Evolutionary conservation across 1,139 yeast species (phyloP).

Genomic region (Blastobotrys apis): DNA sequence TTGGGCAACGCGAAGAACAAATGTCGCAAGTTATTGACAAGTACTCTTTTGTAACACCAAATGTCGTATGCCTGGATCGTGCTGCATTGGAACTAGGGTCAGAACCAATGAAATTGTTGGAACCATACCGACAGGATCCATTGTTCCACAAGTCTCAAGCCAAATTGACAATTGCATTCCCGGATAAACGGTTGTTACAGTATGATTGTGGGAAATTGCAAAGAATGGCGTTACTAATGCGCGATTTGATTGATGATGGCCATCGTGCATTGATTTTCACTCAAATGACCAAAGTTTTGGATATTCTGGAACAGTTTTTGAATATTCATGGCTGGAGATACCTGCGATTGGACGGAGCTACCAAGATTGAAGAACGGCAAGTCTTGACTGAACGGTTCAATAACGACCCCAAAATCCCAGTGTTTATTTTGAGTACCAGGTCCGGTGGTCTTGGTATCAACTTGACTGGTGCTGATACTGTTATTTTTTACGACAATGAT

Average conservation of each 20-base stretch:
- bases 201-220: slow-evolving; percentile 97
- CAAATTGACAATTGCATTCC: slow-evolving; percentile 88
- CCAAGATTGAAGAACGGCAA: slow-evolving; percentile 95
- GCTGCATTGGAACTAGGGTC: slow-evolving; percentile 52
- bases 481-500: slow-evolving; percentile 97
- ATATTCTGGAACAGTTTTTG: slow-evolving; percentile 85
- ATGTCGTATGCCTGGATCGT: slow-evolving; percentile 75
- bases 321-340: slow-evolving; percentile 93
- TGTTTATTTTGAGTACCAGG: slow-evolving; percentile 87
- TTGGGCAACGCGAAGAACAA: slow-evolving; percentile 42
- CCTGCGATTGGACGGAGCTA: slow-evolving; percentile 95
- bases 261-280: slow-evolving; percentile 95
- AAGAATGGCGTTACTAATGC: slow-evolving; percentile 67
- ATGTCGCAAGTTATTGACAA: slow-evolving; percentile 59
- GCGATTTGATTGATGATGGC: slow-evolving; percentile 75
- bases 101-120: slow-evolving; percentile 22
- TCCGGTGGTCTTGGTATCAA: slow-evolving; percentile 98
- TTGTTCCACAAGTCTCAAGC: slow-evolving; percentile 86
- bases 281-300: slow-evolving; percentile 96
- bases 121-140: slow-evolving; percentile 18
- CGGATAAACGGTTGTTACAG: slow-evolving; percentile 86
- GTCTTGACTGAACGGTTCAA: slow-evolving; percentile 89
- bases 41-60: slow-evolving; percentile 84
- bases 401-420: slow-evolving; percentile 79
- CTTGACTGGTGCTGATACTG: slow-evolving; percentile 97